Percentiles rank a stretch among this genome's conserved stretches.
These are phyloP conservation scores for Ilyonectria destructans DNA, from an alignment of 2,329 filamentous ascomycete species.

Conservation along the genomic window DNA sequence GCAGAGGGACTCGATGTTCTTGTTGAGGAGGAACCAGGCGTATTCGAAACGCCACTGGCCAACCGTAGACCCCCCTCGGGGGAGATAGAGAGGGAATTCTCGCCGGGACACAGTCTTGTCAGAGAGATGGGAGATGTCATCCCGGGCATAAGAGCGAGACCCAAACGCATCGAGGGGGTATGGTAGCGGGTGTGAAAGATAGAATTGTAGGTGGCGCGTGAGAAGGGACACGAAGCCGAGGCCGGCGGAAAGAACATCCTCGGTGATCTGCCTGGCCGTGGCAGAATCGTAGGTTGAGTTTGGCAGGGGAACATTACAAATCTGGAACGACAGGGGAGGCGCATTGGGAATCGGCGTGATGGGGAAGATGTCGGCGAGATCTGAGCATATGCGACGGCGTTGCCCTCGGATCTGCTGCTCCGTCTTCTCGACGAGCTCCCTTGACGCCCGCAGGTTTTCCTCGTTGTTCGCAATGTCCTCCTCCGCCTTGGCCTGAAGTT, in stretches of 20 bases:
- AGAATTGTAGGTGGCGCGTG: slow-evolving; percentile 84
- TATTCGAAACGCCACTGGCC: slow-evolving; percentile 96
- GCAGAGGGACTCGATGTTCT: slow-evolving; percentile 85
- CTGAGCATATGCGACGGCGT: slow-evolving; percentile 88
- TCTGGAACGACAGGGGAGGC: slow-evolving; percentile 84
- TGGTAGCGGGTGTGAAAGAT: slow-evolving; percentile 83
- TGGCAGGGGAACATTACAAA: slow-evolving; percentile 83
- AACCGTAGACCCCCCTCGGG: slow-evolving; percentile 72
- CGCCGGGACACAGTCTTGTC: slow-evolving; percentile 68
- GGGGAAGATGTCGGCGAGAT: slow-evolving; percentile 84
- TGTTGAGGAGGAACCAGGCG: slow-evolving; percentile 96
- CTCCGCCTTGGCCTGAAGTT: slow-evolving; percentile 71
- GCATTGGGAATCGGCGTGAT: slow-evolving; percentile 76
- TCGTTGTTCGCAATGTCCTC: slow-evolving; percentile 75
- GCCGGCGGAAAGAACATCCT: slow-evolving; percentile 84
- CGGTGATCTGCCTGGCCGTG: slow-evolving; percentile 65
- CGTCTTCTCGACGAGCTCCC: slow-evolving; percentile 69
- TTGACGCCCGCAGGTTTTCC: slow-evolving; percentile 72
- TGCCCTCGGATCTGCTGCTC: slow-evolving; percentile 85
- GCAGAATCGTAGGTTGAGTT: slow-evolving; percentile 81
- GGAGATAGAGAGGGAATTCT: slow-evolving; percentile 85
- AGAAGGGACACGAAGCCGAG: slow-evolving; percentile 86
- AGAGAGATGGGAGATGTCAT: slow-evolving; percentile 76
- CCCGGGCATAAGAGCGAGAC: slow-evolving; percentile 82
- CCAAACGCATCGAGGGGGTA: slow-evolving; percentile 84